phyloP scores from a whole-genome alignment of 1,139 yeast genomes.

The Sugiyamaella neomexicana region DNA sequence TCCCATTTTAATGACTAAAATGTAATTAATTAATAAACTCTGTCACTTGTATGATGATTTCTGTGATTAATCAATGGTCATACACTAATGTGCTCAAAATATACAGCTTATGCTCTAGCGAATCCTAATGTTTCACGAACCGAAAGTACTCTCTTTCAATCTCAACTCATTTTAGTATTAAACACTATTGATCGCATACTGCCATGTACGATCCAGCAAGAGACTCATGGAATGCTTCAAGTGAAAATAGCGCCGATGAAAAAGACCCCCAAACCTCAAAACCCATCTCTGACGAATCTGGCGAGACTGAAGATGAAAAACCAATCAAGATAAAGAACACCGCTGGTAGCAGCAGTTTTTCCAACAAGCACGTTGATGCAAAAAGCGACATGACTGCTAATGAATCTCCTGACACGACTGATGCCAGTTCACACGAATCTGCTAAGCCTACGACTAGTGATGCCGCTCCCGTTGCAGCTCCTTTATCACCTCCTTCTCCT shows the following conservation, averaged over 20 bases:
- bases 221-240: constrained; percentile 35
- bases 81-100: not conserved
- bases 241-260: constrained; percentile 22
- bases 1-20: not conserved
- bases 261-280: not conserved
- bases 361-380: not conserved
- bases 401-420: not conserved
- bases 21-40: not conserved
- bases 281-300: constrained; percentile 7
- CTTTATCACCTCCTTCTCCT: constrained; percentile 8
- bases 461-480: not conserved
- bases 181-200: no score
- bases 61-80: no score
- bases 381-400: no score
- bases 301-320: constrained; percentile 15
- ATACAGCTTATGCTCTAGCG: not conserved
- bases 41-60: no score
- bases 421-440: not conserved
- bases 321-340: constrained; percentile 1
- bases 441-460: not conserved
- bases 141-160: not conserved
- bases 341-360: not conserved
- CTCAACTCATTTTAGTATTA: no score
- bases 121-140: not conserved
- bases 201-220: constrained; percentile 40